Conservation (phyloP, 1,284 basidiomycete species). For the Prillingera fragicola region DNA sequence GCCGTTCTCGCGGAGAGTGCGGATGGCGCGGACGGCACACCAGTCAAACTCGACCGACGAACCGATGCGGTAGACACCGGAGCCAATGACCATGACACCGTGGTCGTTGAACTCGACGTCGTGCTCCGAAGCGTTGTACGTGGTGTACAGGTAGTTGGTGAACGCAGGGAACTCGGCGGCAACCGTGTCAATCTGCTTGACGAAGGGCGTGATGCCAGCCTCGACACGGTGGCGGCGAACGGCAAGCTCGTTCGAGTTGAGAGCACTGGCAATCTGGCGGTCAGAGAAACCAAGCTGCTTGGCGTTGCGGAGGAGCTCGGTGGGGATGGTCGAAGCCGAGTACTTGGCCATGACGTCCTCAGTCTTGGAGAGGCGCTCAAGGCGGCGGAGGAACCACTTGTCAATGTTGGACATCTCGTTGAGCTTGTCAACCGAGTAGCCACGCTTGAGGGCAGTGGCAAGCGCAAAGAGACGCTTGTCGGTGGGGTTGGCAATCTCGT, state of each 20-base stretch:
- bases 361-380: conserved; percentile 75
- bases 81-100: conserved; percentile 95
- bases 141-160: conserved; percentile 98
- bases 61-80: conserved; percentile 97
- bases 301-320: conserved; percentile 66
- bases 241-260: conserved; percentile 64
- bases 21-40: conserved; percentile 96
- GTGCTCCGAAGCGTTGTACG: conserved; percentile 91
- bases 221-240: conserved; percentile 66
- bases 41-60: conserved; percentile 99
- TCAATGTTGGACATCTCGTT: conserved; percentile 97
- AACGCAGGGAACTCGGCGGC: conserved; percentile 98
- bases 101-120: conserved; percentile 84
- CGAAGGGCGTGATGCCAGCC: conserved; percentile 75
- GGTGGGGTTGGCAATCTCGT: conserved; percentile 58
- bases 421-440: conserved; percentile 91
- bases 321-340: conserved; percentile 64
- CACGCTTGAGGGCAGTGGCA: conserved; percentile 89
- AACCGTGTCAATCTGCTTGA: conserved; percentile 98
- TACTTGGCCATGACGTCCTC: conserved; percentile 63
- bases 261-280: conserved; percentile 72
- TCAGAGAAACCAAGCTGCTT: conserved; percentile 98
- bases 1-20: conserved; percentile 90
- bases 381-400: conserved; percentile 92
- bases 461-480: conserved; percentile 94